Evolutionary conservation across 768 basidiomycete genomes (phyloP), one percentile per base, ranked within the genome.

Genomic region (Kwoniella bestiolae): DNA sequence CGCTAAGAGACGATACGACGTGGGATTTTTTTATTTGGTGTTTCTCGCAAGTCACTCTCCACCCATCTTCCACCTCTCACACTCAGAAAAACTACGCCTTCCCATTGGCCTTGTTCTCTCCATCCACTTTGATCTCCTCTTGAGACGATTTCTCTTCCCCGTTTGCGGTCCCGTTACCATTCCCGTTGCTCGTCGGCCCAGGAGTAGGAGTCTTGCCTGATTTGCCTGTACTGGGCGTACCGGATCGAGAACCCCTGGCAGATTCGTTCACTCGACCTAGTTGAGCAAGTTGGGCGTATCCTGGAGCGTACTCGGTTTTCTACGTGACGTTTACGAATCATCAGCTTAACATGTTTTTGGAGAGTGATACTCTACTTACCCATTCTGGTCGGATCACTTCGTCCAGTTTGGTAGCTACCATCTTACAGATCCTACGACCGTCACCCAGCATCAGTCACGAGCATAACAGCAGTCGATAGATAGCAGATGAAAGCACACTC

Each of bases 321-420:
- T 76, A 57, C n/a, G n/a, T n/a, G n/a, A n/a, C n/a, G n/a, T n/a
- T n/a, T n/a, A n/a, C n/a, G n/a, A n/a, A n/a, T n/a, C n/a, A n/a
- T n/a, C n/a, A n/a, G n/a, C n/a, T n/a, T n/a, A n/a, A n/a, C n/a
- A n/a, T n/a, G n/a, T n/a, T n/a, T n/a, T n/a, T n/a, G n/a, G n/a
- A n/a, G n/a, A n/a, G n/a, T n/a, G n/a, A n/a, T n/a, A n/a, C n/a
- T n/a, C 7, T 12, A 66, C 76, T 65, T 60, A 77, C 76, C 76
- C 76, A 78, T 72, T 78, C 76, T 18, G 76, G 70, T 21, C 59
- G 38, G 58, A 78, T 78, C n/a, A 78, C 72, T 8, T 70, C 68
- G 56, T 78, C 76, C 5, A 78, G 61, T 25, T 69, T 72, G 21
- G 49, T 56, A 14, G 70, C 64, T 18, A 78, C 63, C 68, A 72